A percentile compares a stretch with the other conserved stretches of the same genome.
These are phyloP conservation scores for Gigaspora rosea DNA, from an alignment of 192 early-diverging fungal genomes.

Conservation along the genomic window DNA sequence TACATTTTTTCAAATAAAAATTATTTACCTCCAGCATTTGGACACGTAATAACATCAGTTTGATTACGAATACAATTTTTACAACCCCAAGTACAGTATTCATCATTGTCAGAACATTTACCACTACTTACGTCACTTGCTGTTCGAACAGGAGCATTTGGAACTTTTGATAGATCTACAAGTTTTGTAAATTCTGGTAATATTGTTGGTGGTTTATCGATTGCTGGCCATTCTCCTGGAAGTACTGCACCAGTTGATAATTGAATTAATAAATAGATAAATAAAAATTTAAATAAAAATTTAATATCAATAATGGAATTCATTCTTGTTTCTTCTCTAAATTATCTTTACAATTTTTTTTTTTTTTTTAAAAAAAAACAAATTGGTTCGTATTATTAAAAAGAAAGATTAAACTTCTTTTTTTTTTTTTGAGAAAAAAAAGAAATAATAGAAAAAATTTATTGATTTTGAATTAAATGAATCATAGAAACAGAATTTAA, in stretches of 20 bases:
- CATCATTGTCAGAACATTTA: not conserved
- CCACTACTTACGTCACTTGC: no score
- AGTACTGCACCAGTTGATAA: not conserved
- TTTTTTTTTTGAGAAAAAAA: no score
- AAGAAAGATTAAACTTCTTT: no score
- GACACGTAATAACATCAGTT: conserved; percentile 41
- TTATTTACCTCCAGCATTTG: not conserved
- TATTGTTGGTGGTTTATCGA: conserved; percentile 41
- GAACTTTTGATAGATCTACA: conserved; percentile 40
- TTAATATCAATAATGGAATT: no score
- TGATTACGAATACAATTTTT: conserved; percentile 33
- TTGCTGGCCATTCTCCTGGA: conserved; percentile 33
- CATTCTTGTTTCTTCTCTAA: no score
- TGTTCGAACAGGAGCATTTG: not conserved
- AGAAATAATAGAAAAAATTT: no score
- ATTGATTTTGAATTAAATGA: no score
- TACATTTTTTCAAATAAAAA: not conserved
- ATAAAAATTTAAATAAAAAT: no score
- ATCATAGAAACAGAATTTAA: no score
- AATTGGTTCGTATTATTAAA: no score
- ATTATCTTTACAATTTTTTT: no score
- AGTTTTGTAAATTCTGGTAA: conserved; percentile 35
- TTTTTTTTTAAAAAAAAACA: no score
- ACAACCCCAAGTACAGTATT: conserved; percentile 41
- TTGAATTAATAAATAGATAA: not conserved